phyloP scores from a whole-genome alignment of 2,329 filamentous ascomycete genomes.

The Scedosporium minutisporum region DNA sequence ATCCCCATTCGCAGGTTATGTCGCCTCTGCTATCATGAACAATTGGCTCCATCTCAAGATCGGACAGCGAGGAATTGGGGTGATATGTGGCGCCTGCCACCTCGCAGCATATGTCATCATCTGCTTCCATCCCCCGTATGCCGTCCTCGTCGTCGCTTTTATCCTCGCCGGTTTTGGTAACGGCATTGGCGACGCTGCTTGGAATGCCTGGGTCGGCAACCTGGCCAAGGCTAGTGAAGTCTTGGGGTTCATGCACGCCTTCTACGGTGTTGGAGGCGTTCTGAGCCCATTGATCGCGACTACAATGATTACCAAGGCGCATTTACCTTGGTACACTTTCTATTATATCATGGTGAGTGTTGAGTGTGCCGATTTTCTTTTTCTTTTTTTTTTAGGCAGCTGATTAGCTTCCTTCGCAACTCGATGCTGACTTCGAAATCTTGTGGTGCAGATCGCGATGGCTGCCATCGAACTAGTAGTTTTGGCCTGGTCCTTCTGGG shows the following conservation, averaged over 20 bases:
- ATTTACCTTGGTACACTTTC: slow-evolving; percentile 59
- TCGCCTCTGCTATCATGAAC: slow-evolving; percentile 52
- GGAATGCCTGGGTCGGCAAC: slow-evolving; percentile 56
- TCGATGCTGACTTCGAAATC: background rate
- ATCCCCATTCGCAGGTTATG: slow-evolving; percentile 56
- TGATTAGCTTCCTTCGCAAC: background rate
- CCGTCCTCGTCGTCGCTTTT: slow-evolving; percentile 54
- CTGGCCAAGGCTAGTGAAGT: slow-evolving; percentile 67
- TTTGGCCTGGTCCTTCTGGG: slow-evolving; percentile 52
- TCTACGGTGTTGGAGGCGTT: slow-evolving; percentile 63
- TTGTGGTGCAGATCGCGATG: slow-evolving; percentile 36
- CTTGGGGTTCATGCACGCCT: slow-evolving; percentile 61
- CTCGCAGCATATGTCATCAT: slow-evolving; percentile 56
- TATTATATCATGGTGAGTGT: slow-evolving; percentile 48
- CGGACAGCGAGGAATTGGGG: slow-evolving; percentile 63
- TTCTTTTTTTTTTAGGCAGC: background rate
- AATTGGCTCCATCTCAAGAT: slow-evolving; percentile 52
- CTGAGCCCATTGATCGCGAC: slow-evolving; percentile 63
- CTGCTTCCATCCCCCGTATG: slow-evolving; percentile 59
- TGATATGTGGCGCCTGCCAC: slow-evolving; percentile 54
- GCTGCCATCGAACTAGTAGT: slow-evolving; percentile 45
- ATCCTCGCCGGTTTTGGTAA: slow-evolving; percentile 62
- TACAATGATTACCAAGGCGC: slow-evolving; percentile 55
- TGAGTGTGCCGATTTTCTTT: background rate
- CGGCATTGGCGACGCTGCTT: slow-evolving; percentile 53